A percentile compares a stretch with the other conserved stretches of the same genome.
phyloP scores from a whole-genome alignment of 176 grass and related monocot species.

The Coix lacrymajobi region DNA sequence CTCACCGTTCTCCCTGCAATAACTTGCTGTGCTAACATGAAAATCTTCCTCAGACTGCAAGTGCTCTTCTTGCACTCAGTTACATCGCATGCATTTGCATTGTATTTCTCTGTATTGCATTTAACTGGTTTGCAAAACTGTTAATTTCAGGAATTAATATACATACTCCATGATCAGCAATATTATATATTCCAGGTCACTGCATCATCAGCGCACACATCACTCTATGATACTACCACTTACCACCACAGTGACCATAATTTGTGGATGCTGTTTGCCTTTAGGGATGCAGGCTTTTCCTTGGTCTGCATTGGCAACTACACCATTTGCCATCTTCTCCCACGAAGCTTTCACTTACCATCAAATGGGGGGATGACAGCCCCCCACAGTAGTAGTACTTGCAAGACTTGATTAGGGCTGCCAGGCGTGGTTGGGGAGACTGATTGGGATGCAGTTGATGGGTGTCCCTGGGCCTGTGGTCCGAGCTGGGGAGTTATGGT shows the following conservation, averaged over 20 bases:
- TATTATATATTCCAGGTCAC: not conserved
- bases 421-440: not conserved
- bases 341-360: not conserved
- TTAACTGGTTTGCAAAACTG: too few species aligned
- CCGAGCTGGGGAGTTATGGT: constrained; percentile 17
- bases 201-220: not conserved
- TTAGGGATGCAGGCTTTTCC: not conserved
- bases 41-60: not conserved
- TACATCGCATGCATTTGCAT: too few species aligned
- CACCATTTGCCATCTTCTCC: not conserved
- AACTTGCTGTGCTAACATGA: not conserved
- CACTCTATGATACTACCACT: not conserved
- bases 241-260: too few species aligned
- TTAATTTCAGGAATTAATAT: too few species aligned
- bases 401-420: not conserved
- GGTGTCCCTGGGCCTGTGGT: constrained; percentile 20
- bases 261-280: not conserved
- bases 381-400: not conserved
- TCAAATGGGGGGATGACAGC: not conserved
- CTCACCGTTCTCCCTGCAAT: too few species aligned
- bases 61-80: not conserved
- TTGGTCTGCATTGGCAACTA: not conserved
- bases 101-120: too few species aligned
- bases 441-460: not conserved
- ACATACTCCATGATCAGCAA: too few species aligned